Base-by-base conservation (phyloP, 352 stramenopile species). In the Globisporangium nodosum region DNA sequence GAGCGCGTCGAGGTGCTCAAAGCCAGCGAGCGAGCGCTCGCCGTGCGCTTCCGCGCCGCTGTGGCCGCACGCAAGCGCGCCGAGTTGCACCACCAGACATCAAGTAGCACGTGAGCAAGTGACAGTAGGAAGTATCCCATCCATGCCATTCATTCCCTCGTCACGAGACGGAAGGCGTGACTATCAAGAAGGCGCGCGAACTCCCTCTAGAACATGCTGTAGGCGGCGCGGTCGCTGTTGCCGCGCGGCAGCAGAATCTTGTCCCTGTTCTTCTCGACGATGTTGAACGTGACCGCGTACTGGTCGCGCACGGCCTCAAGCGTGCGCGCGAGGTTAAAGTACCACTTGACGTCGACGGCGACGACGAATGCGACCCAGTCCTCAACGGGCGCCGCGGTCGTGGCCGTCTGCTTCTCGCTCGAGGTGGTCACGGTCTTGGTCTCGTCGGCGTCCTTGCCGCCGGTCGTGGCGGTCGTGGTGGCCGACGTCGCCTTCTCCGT, bases 281-380 rank as follows among this genome's bases (percentile, higher is more conserved):
- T 60, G 66, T 94, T 82, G 49, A 69, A 71, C 33, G 77, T 81
- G 52, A 90, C 65, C 3, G 76, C 78, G 70, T 94, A 94, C 54
- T 88, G 74, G 63, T 92, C 82, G 45, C 81, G 80, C 64, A 94
- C 70, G 45, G 64, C 78, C 56, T 92, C 82, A 7, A 94, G 73
- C 15, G 71, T 68, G 47, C 78, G 76, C 55, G 71, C 70, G 18
- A 92, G 63, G 68, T 92, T 90, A 43, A 86, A 88, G 58, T 81
- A 88, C 85, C 85, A 94, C 72, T 94, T 92, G 60, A 94, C 58
- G 53, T 94, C 85, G 18, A 94, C 54, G 39, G 84, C 81, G 18
- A 90, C 76, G 52, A 91, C 68, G 39, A 87, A 68, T 20, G 81
- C 75, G n/a, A 86, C 24, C 52, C 76, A 79, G 56, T 94, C 84